Evolutionary conservation across 2,329 filamentous ascomycete species (phyloP).

Genomic region (Phyllosticta citribraziliensis): DNA sequence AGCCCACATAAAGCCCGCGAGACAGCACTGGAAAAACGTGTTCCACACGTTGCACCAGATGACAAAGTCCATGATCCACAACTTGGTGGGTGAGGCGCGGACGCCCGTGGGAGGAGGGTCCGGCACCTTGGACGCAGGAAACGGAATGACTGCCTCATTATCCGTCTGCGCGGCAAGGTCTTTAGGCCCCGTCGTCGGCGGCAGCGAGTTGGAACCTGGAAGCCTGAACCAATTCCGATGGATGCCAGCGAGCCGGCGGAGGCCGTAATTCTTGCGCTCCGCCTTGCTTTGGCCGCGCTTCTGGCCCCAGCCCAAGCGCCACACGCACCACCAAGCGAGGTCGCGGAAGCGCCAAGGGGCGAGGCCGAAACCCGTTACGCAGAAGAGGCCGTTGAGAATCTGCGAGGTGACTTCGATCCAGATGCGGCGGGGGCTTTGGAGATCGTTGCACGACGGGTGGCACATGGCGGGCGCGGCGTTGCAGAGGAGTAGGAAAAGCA

Average conservation of each 20-base stretch:
- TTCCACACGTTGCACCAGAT: conserved; percentile 72
- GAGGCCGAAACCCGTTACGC: conserved; percentile 74
- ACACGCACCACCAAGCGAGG: conserved; percentile 61
- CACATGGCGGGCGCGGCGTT: conserved; percentile 68
- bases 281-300: conserved; percentile 18
- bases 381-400: conserved; percentile 75
- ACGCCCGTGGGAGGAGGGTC: conserved; percentile 61
- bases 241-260: conserved; percentile 63
- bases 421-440: conserved; percentile 64
- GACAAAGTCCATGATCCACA: conserved; percentile 72
- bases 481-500: conserved; percentile 78
- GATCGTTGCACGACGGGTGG: conserved; percentile 57
- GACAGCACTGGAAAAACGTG: conserved; percentile 63
- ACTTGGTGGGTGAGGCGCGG: conserved; percentile 54
- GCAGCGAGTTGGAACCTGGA: conserved; percentile 52
- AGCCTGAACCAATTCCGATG: conserved; percentile 69
- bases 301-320: conserved; percentile 39
- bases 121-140: conserved; percentile 54
- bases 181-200: background rate
- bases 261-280: conserved; percentile 36
- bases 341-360: conserved; percentile 80
- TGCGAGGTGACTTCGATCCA: conserved; percentile 85
- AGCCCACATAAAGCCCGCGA: conserved; percentile 78
- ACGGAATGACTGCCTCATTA: conserved; percentile 41
- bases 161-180: conserved; percentile 19